Conservation (phyloP, 2,329 filamentous ascomycete genomes). For the Curvularia lunata region DNA sequence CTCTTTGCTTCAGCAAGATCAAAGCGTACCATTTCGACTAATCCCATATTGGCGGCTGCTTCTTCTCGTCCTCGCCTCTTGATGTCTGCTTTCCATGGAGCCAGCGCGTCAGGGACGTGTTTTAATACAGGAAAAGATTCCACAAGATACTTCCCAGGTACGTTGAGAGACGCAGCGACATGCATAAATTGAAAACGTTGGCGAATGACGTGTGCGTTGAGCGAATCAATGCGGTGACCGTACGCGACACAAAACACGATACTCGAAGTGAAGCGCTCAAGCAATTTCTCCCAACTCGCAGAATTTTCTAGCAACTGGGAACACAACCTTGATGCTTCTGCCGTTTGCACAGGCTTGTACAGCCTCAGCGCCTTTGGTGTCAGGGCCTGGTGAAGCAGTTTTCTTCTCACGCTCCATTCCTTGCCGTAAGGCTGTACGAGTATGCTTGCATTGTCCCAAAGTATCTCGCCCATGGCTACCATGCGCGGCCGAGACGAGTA, state of each 20-base stretch:
- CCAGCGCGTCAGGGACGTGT: constrained; percentile 53
- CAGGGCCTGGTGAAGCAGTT: constrained; percentile 50
- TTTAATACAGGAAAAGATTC: constrained; percentile 56
- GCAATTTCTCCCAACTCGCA: constrained; percentile 53
- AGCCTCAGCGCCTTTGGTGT: constrained; percentile 53
- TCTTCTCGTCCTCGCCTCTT: constrained; percentile 49
- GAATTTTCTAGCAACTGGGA: constrained; percentile 51
- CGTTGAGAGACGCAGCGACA: constrained; percentile 56
- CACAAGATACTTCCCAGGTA: constrained; percentile 55
- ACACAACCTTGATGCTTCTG: constrained; percentile 57
- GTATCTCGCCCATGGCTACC: constrained; percentile 55
- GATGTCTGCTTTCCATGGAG: constrained; percentile 57
- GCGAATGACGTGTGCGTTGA: constrained; percentile 56
- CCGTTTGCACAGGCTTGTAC: constrained; percentile 58
- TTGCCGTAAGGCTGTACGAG: constrained; percentile 59
- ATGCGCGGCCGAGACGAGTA: constrained; percentile 55
- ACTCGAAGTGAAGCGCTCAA: constrained; percentile 58
- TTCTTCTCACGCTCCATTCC: constrained; percentile 54
- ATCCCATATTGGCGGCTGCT: constrained; percentile 51
- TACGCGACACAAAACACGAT: constrained; percentile 60
- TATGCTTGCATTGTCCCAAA: constrained; percentile 54
- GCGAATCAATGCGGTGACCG: constrained; percentile 58
- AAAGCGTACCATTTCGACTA: constrained; percentile 51
- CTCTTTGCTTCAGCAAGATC: constrained; percentile 49
- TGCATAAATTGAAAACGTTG: constrained; percentile 58